Base-by-base conservation (phyloP, 1,284 basidiomycete genomes). In the Peniophora sp. region DNA sequence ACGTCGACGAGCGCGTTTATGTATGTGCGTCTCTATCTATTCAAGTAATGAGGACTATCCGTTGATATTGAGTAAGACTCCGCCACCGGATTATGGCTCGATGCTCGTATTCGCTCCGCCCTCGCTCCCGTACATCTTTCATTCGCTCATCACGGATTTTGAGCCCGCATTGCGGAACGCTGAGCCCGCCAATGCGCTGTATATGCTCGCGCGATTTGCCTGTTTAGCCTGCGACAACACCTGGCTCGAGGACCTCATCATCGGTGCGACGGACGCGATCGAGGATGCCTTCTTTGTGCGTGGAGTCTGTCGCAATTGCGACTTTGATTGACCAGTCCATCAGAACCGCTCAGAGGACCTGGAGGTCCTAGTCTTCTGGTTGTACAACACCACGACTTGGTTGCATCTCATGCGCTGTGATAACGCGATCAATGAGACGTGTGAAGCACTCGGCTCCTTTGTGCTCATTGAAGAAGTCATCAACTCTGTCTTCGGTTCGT, bases 101-200 rank as follows among this genome's bases (percentile, higher is more conserved):
- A 92, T 96, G 87, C 88, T 98, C 45, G 95, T 93, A 16, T 97
- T 95, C 69, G 88, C 91, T 3, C 85, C 88, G 2, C 70, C 80
- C 51, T 77, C 85, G 24, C 69, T 98, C 17, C 83, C 87, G 0
- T 74, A 79, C 50, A 84, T 95, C 48, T 85, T 95, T 54, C 83
- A 89, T 58, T 82, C 89, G 19, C 67, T 96, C 39, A 86, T 97
- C 63, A 83, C 75, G 23, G 83, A 83, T 59, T 80, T 82, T 64
- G 74, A 75, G 60, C 79, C 85, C 16, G 71, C 83, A 50, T 69
- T 85, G 55, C 74, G 82, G 55, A 78, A 92, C 67, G 65, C 84
- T 20, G 77, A 94, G 55, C 94, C 85, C 45, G 93, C 88, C 41
- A 95, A 89, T 64, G 79, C 80, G 17, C 69, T 93, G 48, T 94